A percentile compares a stretch with the other conserved stretches of the same genome.
Conservation (phyloP, 257 asterid genomes). For the Coffea canephora region DNA sequence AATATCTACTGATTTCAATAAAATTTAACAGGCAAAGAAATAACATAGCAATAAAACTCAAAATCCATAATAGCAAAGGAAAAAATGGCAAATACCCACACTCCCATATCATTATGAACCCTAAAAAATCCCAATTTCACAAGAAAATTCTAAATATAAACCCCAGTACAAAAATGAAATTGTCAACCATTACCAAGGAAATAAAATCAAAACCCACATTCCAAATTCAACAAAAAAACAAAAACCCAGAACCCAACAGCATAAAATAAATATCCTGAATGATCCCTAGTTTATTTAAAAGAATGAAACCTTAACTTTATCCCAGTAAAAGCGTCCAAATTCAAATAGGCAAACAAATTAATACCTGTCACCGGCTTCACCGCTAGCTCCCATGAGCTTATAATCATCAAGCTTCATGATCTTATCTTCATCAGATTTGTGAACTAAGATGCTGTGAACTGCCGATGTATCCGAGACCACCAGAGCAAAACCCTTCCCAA, state of each 20-base stretch:
- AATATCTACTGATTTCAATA: neutral
- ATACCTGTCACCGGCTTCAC: conserved; percentile 96
- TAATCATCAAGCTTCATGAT: conserved; percentile 93
- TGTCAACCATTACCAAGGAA: neutral
- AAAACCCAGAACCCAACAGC: neutral
- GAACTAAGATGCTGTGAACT: conserved; percentile 90
- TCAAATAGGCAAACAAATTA: neutral
- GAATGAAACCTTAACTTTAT: neutral
- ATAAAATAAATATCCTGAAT: neutral
- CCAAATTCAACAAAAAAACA: neutral
- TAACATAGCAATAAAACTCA: neutral
- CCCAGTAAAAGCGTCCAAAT: neutral
- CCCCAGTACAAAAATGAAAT: neutral
- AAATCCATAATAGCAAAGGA: neutral
- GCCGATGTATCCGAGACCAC: conserved; percentile 96
- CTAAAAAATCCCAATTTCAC: neutral
- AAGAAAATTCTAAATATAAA: neutral
- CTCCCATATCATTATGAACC: neutral
- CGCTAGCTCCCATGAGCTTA: conserved; percentile 94
- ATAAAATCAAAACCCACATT: neutral
- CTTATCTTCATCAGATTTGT: conserved; percentile 93
- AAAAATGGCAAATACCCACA: neutral
- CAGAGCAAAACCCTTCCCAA: conserved; percentile 80
- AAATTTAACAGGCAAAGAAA: neutral
- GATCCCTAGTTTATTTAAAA: conserved; percentile 1